These are phyloP conservation scores for Rhizoctonia solani DNA, from an alignment of 1,284 basidiomycete species.

Conservation along the genomic window DNA sequence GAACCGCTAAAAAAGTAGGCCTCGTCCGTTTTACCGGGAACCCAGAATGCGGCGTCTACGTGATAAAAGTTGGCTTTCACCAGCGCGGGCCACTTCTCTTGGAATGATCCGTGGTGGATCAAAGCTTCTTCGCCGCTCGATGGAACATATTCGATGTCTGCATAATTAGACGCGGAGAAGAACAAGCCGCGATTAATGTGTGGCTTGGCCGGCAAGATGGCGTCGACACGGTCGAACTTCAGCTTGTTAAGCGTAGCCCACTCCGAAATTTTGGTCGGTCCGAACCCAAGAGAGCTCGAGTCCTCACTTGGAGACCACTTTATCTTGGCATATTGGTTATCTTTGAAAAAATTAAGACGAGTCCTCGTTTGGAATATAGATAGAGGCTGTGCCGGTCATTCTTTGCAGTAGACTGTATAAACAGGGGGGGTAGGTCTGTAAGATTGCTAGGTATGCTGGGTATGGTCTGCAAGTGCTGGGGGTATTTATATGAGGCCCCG, in stretches of 20 bases:
- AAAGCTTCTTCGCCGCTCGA: neutral
- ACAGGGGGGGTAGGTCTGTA: too few relatives aligned
- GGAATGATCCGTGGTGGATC: neutral
- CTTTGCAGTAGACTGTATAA: too few relatives aligned
- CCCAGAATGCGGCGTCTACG: constrained; percentile 11
- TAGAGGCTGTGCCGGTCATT: too few relatives aligned
- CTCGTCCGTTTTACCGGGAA: constrained; percentile 13
- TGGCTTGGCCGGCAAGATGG: neutral
- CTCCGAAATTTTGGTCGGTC: neutral
- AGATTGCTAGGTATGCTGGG: too few relatives aligned
- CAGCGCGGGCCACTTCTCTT: neutral
- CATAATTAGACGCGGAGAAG: constrained; percentile 12
- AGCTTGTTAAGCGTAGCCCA: neutral
- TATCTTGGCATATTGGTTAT: neutral
- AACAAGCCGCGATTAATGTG: neutral
- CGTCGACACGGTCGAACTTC: constrained; percentile 3
- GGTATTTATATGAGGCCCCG: too few relatives aligned
- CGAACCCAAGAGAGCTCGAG: neutral
- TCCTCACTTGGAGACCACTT: neutral
- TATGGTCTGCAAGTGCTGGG: too few relatives aligned
- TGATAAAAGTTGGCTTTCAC: neutral
- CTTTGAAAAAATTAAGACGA: neutral
- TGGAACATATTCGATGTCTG: constrained; percentile 1
- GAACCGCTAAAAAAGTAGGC: neutral
- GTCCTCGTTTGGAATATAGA: too few relatives aligned